These are phyloP conservation scores for Hanseniaspora hatyaiensis DNA, from an alignment of 805 yeast species.

Conservation along the genomic window DNA sequence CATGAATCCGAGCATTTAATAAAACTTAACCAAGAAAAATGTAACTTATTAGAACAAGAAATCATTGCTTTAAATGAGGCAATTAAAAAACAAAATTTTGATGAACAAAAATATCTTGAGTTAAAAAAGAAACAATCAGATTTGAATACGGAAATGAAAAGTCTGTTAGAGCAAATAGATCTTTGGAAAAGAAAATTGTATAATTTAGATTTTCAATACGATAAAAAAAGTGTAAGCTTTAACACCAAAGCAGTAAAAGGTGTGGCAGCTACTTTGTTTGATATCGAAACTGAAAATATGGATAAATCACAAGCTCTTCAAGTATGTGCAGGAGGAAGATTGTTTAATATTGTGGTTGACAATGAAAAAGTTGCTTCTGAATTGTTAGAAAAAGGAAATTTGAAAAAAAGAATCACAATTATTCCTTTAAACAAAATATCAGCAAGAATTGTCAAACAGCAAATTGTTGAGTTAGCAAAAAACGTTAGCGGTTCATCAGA, in stretches of 20 bases:
- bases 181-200: conserved; percentile 51
- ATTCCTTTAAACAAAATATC: conserved; percentile 82
- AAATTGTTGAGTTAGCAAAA: conserved; percentile 54
- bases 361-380: conserved; percentile 75
- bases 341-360: conserved; percentile 86
- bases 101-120: conserved; percentile 35
- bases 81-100: conserved; percentile 46
- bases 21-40: conserved; percentile 32
- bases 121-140: conserved; percentile 38
- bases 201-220: conserved; percentile 63
- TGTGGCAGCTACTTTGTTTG: conserved; percentile 75
- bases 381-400: conserved; percentile 62
- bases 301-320: conserved; percentile 74
- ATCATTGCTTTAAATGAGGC: conserved; percentile 33
- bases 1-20: conserved; percentile 43
- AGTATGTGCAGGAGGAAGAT: conserved; percentile 83
- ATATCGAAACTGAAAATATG: conserved; percentile 42
- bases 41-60: conserved; percentile 34
- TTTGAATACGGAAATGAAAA: conserved; percentile 36
- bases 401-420: conserved; percentile 74
- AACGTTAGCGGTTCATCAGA: conserved; percentile 47
- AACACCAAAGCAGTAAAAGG: conserved; percentile 62
- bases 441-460: conserved; percentile 43
- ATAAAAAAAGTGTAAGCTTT: conserved; percentile 52
- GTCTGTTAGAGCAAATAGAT: conserved; percentile 39